Evolutionary conservation across 129 eudicot genomes (phyloP), one percentile per base, ranked within the genome.

Genomic region (Pulicaria dysenterica): DNA sequence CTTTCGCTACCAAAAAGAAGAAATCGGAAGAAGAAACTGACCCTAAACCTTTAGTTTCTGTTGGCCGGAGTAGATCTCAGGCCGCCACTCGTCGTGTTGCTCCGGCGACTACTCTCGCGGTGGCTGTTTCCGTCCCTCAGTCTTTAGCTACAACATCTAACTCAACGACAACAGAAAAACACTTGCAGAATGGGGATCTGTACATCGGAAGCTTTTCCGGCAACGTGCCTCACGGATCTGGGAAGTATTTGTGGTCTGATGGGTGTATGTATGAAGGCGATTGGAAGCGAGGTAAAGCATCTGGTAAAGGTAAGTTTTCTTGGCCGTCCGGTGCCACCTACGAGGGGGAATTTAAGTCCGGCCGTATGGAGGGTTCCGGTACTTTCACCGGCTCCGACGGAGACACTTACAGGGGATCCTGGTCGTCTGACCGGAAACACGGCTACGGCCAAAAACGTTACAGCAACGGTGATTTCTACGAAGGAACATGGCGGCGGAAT

Each of bases 231-330:
- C 89, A 95, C 83, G 99, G 99, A 78, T 80, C 87, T 49, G 99
- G 99, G 0, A 90, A 91, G 78, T 95, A 95, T 53, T 45, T 95
- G 56, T 95, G 99, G 99, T 69, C 64, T 3, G 99, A 95, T 49
- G 99, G 99, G 36, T 95, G 99, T 72, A 88, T 95, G 96, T 95
- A 95, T 55, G 97, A 88, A 64, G 99, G 99, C 0, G 99, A 91
- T 31, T 95, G 97, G 97, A 90, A 80, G 61, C 67, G 77, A 59
- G 99, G 99, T 13, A 90, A 88, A 17, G 97, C 99, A 3, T 66
- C 84, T 4, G 99, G 99, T 0, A 95, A 80, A 62, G 99, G 99
- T n/a, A 95, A 76, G 68, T 95, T 95, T 45, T 90, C 97, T 0
- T 95, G 99, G 99, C 99, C 99, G 1, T 95, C 99, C 0, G 99